A percentile compares a stretch with the other conserved stretches of the same genome.
Conservation (phyloP, 2,329 filamentous ascomycete genomes). For the Xylariaceae sp. region DNA sequence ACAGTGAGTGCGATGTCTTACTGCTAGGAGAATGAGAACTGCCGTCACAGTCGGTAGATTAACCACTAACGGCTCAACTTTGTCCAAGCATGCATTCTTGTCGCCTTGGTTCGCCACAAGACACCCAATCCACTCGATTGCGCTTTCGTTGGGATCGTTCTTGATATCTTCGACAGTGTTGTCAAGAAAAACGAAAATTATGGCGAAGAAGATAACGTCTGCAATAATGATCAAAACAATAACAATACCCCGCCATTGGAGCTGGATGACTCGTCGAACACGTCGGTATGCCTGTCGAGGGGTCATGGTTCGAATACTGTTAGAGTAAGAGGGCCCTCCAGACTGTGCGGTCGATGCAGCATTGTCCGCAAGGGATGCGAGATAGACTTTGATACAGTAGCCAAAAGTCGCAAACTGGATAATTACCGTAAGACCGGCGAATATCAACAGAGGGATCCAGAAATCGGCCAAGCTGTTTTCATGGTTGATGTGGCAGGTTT, state of each 20-base stretch:
- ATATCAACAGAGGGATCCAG: constrained; percentile 82
- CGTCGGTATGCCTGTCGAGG: constrained; percentile 88
- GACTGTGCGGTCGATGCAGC: constrained; percentile 74
- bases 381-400: constrained; percentile 95
- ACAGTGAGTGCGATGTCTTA: constrained; percentile 53
- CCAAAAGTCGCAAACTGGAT: constrained; percentile 73
- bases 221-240: constrained; percentile 89
- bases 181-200: constrained; percentile 89
- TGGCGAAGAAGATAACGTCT: constrained; percentile 92
- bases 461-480: constrained; percentile 81
- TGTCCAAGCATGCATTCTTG: constrained; percentile 69
- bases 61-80: constrained; percentile 69
- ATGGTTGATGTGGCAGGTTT: constrained; percentile 94
- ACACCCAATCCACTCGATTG: constrained; percentile 74
- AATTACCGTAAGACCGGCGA: constrained; percentile 69
- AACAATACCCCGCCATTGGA: constrained; percentile 93
- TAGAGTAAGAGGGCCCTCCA: constrained; percentile 75
- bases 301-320: constrained; percentile 77
- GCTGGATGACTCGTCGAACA: constrained; percentile 81
- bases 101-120: constrained; percentile 64
- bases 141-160: constrained; percentile 56
- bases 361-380: constrained; percentile 80
- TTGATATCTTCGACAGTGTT: constrained; percentile 68
- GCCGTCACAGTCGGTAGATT: constrained; percentile 79
- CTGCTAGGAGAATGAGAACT: constrained; percentile 80